Evolutionary conservation across 2,329 filamentous ascomycete species (phyloP).

Genomic region (Diaporthe destruens): DNA sequence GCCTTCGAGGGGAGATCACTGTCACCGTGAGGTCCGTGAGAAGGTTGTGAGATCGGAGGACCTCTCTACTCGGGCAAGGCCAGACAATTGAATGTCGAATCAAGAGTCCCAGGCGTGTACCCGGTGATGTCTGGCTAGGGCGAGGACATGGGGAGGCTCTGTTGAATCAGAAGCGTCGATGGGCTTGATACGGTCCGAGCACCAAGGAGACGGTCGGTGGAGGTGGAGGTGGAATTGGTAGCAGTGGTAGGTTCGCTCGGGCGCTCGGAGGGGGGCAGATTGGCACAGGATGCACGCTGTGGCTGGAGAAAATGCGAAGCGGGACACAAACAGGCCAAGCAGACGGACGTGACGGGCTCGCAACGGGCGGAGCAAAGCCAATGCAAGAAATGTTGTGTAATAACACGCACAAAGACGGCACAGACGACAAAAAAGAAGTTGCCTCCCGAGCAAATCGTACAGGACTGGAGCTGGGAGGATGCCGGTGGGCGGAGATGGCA

Average conservation of each 20-base stretch:
- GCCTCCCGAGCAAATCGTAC: constrained; percentile 40
- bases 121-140: constrained; percentile 38
- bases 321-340: constrained; percentile 37
- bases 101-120: constrained; percentile 38
- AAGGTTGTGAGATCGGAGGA: constrained; percentile 22
- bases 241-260: constrained; percentile 19
- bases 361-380: constrained; percentile 28
- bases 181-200: constrained; percentile 35
- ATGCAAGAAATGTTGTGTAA: constrained; percentile 33
- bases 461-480: constrained; percentile 43
- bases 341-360: constrained; percentile 35
- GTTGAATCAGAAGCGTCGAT: constrained; percentile 29
- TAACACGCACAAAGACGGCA: constrained; percentile 41
- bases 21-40: constrained; percentile 57
- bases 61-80: constrained; percentile 44
- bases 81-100: constrained; percentile 43
- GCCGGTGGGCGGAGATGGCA: constrained; percentile 42
- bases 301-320: constrained; percentile 37
- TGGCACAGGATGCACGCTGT: constrained; percentile 39
- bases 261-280: constrained; percentile 27
- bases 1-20: constrained; percentile 59
- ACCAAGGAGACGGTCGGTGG: constrained; percentile 28
- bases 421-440: constrained; percentile 41
- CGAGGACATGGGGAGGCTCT: constrained; percentile 38
- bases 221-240: constrained; percentile 31